These are phyloP conservation scores for Rhodomyrtus psidioides DNA, from an alignment of 441 rosid genomes.

Conservation along the genomic window DNA sequence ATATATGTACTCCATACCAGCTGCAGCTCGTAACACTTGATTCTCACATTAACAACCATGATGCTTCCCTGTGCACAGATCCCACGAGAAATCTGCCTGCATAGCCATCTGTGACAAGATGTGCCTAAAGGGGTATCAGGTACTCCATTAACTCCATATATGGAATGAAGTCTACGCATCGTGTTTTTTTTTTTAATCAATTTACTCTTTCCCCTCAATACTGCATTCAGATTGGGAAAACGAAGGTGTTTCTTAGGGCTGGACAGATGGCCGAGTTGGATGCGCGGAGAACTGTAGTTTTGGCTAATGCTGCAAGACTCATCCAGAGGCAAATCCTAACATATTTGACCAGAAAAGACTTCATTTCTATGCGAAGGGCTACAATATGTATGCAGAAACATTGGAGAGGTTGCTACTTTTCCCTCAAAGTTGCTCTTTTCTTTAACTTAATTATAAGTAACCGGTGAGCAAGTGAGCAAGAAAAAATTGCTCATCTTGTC, in stretches of 20 bases:
- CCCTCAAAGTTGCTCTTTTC: background rate
- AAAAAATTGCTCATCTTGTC: background rate
- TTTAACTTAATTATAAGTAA: background rate
- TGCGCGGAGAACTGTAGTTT: slow-evolving; percentile 41
- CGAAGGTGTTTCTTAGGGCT: slow-evolving; percentile 48
- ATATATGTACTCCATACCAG: background rate
- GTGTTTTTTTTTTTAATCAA: background rate
- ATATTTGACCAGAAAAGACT: slow-evolving; percentile 30
- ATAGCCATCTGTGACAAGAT: slow-evolving; percentile 30
- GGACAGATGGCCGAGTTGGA: slow-evolving; percentile 61
- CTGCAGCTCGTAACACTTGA: background rate
- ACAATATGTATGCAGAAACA: slow-evolving; percentile 28
- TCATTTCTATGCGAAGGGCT: slow-evolving; percentile 27
- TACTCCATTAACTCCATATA: background rate
- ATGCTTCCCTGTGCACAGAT: slow-evolving; percentile 13
- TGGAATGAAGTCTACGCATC: background rate
- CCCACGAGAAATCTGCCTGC: slow-evolving; percentile 39
- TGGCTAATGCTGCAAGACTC: slow-evolving; percentile 32
- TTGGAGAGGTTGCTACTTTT: slow-evolving; percentile 23
- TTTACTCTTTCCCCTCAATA: background rate
- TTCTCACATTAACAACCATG: background rate
- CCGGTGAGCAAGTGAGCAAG: background rate
- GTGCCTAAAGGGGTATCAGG: slow-evolving; percentile 48
- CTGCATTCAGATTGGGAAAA: slow-evolving; percentile 33
- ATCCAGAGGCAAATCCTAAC: slow-evolving; percentile 39